Base-by-base conservation (phyloP, 108 stramenopile genomes). In the Conticribra weissflogii region DNA sequence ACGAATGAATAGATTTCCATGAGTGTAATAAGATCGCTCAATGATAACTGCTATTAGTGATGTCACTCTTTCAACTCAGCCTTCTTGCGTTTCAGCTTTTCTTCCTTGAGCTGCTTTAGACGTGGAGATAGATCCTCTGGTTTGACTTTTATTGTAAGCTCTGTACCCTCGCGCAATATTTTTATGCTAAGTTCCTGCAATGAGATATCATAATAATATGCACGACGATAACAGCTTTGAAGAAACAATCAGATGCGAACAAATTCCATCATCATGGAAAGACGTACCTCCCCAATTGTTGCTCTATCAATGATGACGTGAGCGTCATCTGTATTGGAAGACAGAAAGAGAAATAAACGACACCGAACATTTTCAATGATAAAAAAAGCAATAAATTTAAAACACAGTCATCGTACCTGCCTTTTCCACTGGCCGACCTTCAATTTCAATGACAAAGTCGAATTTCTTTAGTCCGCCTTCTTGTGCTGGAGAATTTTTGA, bases 401-500 rank as follows among this genome's bases (percentile, higher is more conserved):
- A 12, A 9, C 5, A 41, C 5, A 41, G 8, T 41, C 36, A 41
- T n/a, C n/a, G n/a, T n/a, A n/a, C 36, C 36, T 41, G 36, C 36
- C 36, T 84, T 85, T 14, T 64, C 36, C 17, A 93, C 89, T 27
- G 44, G 48, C 34, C 78, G 76, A 9, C 74, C 82, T 27, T 87
- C 92, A 33, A 96, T 92, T 64, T 82, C 54, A 12, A 79, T 48
- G 41, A 96, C 83, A 34, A 96, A 84, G 77, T 96, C 95, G 52
- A 81, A 77, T 58, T 80, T 73, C 46, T 81, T 66, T 22, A 96
- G 68, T 25, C 92, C 92, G 19, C 88, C 88, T 23, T 55, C 52
- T 61, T 86, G 76, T 8, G 91, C 88, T 0, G 95, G 92, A 19
- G 91, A 86, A 22, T 83, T 73, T 41, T 79, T 84, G 76, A 88